Percentiles rank a stretch among this genome's conserved stretches.
Conservation (phyloP, 352 stramenopile genomes). For the Phytophthora megakarya region DNA sequence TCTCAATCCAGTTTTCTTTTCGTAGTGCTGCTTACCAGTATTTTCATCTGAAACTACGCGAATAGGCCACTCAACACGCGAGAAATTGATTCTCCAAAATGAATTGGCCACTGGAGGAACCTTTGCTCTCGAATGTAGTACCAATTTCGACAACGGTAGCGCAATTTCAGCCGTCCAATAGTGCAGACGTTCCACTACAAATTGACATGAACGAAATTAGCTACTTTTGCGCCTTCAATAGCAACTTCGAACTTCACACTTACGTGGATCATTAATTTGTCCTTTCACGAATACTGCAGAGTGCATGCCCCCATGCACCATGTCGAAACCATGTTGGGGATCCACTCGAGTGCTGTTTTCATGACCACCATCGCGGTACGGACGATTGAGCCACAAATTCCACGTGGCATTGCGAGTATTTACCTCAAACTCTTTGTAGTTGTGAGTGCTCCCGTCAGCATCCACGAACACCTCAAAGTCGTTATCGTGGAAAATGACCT, state of each 20-base stretch:
- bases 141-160: slow-evolving; percentile 67
- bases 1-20: slow-evolving; percentile 48
- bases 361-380: slow-evolving; percentile 79
- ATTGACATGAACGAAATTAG: neutral
- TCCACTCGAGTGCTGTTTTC: slow-evolving; percentile 86
- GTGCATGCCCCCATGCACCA: slow-evolving; percentile 53
- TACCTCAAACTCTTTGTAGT: slow-evolving; percentile 93
- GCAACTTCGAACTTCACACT: slow-evolving; percentile 6
- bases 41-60: slow-evolving; percentile 20
- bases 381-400: slow-evolving; percentile 89
- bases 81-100: slow-evolving; percentile 91
- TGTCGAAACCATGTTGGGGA: slow-evolving; percentile 67
- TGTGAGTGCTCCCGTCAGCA: slow-evolving; percentile 66
- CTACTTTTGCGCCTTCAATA: neutral
- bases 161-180: slow-evolving; percentile 87
- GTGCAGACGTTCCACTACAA: slow-evolving; percentile 45
- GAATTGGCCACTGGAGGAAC: slow-evolving; percentile 44
- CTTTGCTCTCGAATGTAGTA: slow-evolving; percentile 35
- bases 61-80: slow-evolving; percentile 80
- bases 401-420: slow-evolving; percentile 90
- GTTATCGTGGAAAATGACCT: slow-evolving; percentile 86
- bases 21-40: slow-evolving; percentile 39
- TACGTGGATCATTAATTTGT: slow-evolving; percentile 61
- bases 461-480: slow-evolving; percentile 94
- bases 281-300: slow-evolving; percentile 64